phyloP scores from a whole-genome alignment of 495 filamentous ascomycete genomes.

The Physcia stellaris region DNA sequence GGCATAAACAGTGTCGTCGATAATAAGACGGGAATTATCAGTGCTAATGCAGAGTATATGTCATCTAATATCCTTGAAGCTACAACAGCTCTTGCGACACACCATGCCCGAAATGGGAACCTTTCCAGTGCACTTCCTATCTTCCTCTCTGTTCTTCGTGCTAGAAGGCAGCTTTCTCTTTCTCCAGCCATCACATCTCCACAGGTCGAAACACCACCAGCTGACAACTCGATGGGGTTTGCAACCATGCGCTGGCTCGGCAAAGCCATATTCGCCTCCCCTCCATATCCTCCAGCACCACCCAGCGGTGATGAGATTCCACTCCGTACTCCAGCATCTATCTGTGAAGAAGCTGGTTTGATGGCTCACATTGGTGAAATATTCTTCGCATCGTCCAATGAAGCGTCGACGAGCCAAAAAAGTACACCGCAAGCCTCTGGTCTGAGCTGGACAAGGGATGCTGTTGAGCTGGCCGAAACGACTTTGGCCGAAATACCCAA shows the following conservation, averaged over 20 bases:
- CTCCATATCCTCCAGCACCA: slow-evolving; percentile 49
- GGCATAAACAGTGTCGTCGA: slow-evolving; percentile 41
- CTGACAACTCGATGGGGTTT: slow-evolving; percentile 6
- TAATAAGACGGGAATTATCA: slow-evolving; percentile 43
- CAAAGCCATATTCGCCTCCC: slow-evolving; percentile 31
- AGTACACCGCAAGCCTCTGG: slow-evolving; percentile 40
- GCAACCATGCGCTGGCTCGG: slow-evolving; percentile 21
- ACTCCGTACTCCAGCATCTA: slow-evolving; percentile 39
- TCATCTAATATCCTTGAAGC: slow-evolving; percentile 61
- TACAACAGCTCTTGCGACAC: slow-evolving; percentile 62
- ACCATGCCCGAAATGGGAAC: slow-evolving; percentile 54
- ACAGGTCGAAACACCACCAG: background rate
- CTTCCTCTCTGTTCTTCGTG: slow-evolving; percentile 70
- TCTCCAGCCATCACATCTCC: slow-evolving; percentile 1
- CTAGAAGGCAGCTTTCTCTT: slow-evolving; percentile 38
- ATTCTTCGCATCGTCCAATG: slow-evolving; percentile 51
- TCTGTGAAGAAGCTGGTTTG: slow-evolving; percentile 72
- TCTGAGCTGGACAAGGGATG: slow-evolving; percentile 73
- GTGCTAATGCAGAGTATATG: slow-evolving; percentile 33
- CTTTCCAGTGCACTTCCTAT: slow-evolving; percentile 61
- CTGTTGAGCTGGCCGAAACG: slow-evolving; percentile 53
- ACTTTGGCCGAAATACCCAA: slow-evolving; percentile 4
- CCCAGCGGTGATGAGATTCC: slow-evolving; percentile 53
- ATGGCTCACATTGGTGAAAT: slow-evolving; percentile 93
- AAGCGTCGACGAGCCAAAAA: slow-evolving; percentile 4